phyloP scores from a whole-genome alignment of 1,284 basidiomycete species.

The Moniliophthora roreri region DNA sequence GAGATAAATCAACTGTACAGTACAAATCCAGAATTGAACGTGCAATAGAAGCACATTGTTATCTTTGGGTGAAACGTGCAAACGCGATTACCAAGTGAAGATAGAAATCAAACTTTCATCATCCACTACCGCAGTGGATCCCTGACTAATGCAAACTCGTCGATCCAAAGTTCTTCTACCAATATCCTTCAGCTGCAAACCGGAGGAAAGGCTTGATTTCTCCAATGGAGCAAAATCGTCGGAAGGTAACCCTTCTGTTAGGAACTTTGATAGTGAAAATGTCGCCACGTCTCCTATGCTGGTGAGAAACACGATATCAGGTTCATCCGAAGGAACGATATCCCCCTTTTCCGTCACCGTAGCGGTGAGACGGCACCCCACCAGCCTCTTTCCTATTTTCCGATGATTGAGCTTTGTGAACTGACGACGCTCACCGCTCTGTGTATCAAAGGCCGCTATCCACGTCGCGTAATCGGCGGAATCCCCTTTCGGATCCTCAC shows the following conservation, averaged over 20 bases:
- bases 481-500: background rate
- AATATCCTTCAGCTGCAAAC: background rate
- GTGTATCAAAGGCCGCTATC: background rate
- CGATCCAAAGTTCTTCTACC: background rate
- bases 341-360: background rate
- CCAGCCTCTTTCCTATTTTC: conserved; percentile 1
- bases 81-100: background rate
- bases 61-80: too few species aligned
- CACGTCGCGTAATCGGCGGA: background rate
- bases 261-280: background rate
- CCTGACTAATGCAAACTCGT: background rate
- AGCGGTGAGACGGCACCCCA: background rate
- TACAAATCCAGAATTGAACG: too few species aligned
- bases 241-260: background rate
- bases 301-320: background rate
- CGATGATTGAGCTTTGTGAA: conserved; percentile 3
- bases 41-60: too few species aligned
- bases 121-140: background rate
- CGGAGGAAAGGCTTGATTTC: background rate
- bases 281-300: background rate
- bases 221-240: background rate
- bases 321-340: background rate
- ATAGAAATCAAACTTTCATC: background rate
- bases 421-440: background rate
- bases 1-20: too few species aligned